phyloP scores from a whole-genome alignment of 2,329 filamentous ascomycete genomes.

The Scedosporium boydii region DNA sequence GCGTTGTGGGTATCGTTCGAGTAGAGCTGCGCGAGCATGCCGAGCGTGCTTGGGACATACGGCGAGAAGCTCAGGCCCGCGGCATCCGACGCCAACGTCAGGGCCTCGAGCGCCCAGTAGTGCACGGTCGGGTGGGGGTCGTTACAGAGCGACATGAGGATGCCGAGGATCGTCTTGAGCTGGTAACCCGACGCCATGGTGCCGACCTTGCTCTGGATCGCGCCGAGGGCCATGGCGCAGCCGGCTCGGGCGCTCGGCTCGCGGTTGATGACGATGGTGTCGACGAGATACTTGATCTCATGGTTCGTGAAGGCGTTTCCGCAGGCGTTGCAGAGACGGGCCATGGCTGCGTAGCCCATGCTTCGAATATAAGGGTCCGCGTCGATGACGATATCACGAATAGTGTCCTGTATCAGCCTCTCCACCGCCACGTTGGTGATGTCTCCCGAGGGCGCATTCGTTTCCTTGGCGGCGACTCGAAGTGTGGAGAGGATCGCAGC shows the following conservation, averaged over 20 bases:
- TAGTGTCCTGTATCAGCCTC: slow-evolving; percentile 70
- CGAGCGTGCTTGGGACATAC: slow-evolving; percentile 82
- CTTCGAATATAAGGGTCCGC: slow-evolving; percentile 78
- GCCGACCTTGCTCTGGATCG: slow-evolving; percentile 89
- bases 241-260: slow-evolving; percentile 90
- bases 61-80: slow-evolving; percentile 86
- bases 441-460: slow-evolving; percentile 61
- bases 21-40: slow-evolving; percentile 90
- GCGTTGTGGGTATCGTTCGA: slow-evolving; percentile 84
- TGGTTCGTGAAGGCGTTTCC: slow-evolving; percentile 82
- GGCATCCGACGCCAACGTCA: slow-evolving; percentile 80
- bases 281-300: slow-evolving; percentile 85
- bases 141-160: slow-evolving; percentile 94
- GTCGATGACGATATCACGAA: slow-evolving; percentile 65
- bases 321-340: slow-evolving; percentile 72
- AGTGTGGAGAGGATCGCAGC: slow-evolving; percentile 71
- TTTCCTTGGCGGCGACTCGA: slow-evolving; percentile 77
- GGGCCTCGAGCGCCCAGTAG: slow-evolving; percentile 87
- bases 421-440: slow-evolving; percentile 68
- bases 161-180: slow-evolving; percentile 92
- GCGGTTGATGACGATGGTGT: slow-evolving; percentile 87
- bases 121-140: slow-evolving; percentile 93
- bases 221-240: slow-evolving; percentile 86
- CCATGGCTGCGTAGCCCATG: slow-evolving; percentile 76
- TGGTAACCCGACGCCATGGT: slow-evolving; percentile 97